These are phyloP conservation scores for Geotrichum klebahnii DNA, from an alignment of 1,139 yeast genomes.

Conservation along the genomic window DNA sequence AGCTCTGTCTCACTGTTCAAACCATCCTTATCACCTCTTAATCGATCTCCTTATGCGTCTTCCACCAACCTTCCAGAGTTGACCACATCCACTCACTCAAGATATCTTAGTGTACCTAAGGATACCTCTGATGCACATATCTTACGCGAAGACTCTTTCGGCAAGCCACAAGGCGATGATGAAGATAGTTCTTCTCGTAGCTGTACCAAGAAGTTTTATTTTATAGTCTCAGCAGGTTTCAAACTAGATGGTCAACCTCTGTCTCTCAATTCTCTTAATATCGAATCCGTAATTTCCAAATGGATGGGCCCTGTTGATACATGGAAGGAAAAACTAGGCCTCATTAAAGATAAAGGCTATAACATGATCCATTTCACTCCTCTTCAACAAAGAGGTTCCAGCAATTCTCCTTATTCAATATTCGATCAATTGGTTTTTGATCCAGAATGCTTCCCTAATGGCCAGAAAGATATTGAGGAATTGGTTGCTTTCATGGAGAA, in stretches of 20 bases:
- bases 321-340: conserved; percentile 65
- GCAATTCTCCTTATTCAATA: conserved; percentile 89
- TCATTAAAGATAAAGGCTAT: conserved; percentile 70
- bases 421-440: conserved; percentile 81
- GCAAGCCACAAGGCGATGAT: conserved; percentile 15
- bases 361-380: conserved; percentile 97
- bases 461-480: conserved; percentile 45
- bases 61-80: neutral
- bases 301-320: conserved; percentile 69
- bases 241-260: conserved; percentile 53
- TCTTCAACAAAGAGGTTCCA: conserved; percentile 78
- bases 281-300: conserved; percentile 84
- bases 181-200: conserved; percentile 15
- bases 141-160: conserved; percentile 14
- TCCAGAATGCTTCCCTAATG: conserved; percentile 52
- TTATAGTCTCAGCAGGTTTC: conserved; percentile 78
- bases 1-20: neutral
- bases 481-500: conserved; percentile 51
- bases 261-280: conserved; percentile 73
- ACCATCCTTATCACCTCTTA: neutral
- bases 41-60: neutral
- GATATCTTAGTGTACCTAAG: conserved; percentile 4
- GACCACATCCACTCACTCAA: neutral
- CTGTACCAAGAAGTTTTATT: conserved; percentile 58
- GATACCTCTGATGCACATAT: conserved; percentile 17